phyloP scores from a whole-genome alignment of 495 filamentous ascomycete species.

The Lepidopterella palustris region DNA sequence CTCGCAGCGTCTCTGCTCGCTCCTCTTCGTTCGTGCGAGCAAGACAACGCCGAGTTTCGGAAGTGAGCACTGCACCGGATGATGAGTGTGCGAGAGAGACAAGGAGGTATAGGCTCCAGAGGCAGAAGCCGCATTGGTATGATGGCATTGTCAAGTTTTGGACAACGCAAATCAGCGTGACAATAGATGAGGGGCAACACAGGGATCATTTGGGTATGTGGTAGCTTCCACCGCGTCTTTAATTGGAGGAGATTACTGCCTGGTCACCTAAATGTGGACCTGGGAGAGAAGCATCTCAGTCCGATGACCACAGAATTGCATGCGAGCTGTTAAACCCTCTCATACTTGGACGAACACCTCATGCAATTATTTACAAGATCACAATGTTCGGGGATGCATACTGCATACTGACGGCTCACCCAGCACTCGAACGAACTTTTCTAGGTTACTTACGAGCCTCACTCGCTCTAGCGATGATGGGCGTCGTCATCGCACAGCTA shows the following conservation, averaged over 20 bases:
- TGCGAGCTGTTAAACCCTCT: no score
- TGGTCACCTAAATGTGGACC: not conserved
- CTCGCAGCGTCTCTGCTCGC: not conserved
- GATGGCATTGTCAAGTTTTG: slow-evolving; percentile 38
- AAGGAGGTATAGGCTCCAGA: slow-evolving; percentile 17
- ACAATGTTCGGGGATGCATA: not conserved
- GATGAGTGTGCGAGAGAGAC: slow-evolving; percentile 4
- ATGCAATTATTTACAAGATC: not conserved
- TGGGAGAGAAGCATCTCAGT: not conserved
- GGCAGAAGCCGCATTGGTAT: slow-evolving; percentile 29
- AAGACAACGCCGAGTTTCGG: not conserved
- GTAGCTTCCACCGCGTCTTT: slow-evolving; percentile 12
- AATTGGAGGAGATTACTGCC: not conserved
- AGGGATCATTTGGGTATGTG: slow-evolving; percentile 51
- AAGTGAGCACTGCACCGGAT: slow-evolving; percentile 13
- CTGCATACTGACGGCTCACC: slow-evolving; percentile 1
- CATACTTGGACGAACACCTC: no score
- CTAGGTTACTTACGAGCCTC: slow-evolving; percentile 73
- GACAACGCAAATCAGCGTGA: slow-evolving; percentile 41
- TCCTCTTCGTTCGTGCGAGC: not conserved
- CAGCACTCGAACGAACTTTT: slow-evolving; percentile 75
- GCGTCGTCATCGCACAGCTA: slow-evolving; percentile 61
- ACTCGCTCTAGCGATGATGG: slow-evolving; percentile 58
- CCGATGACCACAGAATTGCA: no score
- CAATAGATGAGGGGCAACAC: slow-evolving; percentile 41